Base-by-base conservation (phyloP, 1,139 yeast genomes). In the Suhomyces guaymorum region DNA sequence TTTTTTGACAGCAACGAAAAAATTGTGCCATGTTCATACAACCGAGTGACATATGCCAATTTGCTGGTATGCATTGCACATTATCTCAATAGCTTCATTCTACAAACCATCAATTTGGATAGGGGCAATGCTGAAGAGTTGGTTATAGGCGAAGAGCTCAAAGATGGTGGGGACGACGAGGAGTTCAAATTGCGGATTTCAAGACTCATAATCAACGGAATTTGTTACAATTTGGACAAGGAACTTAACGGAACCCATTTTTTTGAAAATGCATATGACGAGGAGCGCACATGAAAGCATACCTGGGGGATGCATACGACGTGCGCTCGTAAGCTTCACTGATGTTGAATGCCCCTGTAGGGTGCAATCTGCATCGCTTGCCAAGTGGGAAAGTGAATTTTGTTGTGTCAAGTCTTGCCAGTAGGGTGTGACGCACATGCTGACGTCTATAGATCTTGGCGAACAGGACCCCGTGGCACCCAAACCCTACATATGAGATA, bases 231-330 rank as follows among this genome's bases (percentile, higher is more conserved):
- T 24, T 51, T 69, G 28, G 74, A 66, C 39, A 55, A 54, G 35
- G 76, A 70, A 44, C 36, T 54, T 27, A 70, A 70, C 42, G 76
- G 76, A 4, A 70, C 75, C 10, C 66, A 65, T 33, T 68, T 52
- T 42, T 59, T 55, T 41, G 51, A 52, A 24, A 54, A 54, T 34
- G 61, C 54, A 2, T 62, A 54, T 41, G 64, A 31, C 16, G 34
- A 31, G n/a, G n/a, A n/a, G n/a, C n/a, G n/a, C n/a, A n/a, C n/a
- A n/a, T n/a, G n/a, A n/a, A n/a, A n/a, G n/a, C n/a, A n/a, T n/a
- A n/a, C n/a, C n/a, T n/a, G n/a, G n/a, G n/a, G n/a, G n/a, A n/a
- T n/a, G n/a, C n/a, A n/a, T n/a, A n/a, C n/a, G n/a, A n/a, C n/a
- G n/a, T n/a, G n/a, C n/a, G n/a, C n/a, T n/a, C n/a, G n/a, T n/a